Percentiles rank a stretch among this genome's conserved stretches.
Conservation (phyloP, 176 grass and related monocot species). For the Paspalum notatum region DNA sequence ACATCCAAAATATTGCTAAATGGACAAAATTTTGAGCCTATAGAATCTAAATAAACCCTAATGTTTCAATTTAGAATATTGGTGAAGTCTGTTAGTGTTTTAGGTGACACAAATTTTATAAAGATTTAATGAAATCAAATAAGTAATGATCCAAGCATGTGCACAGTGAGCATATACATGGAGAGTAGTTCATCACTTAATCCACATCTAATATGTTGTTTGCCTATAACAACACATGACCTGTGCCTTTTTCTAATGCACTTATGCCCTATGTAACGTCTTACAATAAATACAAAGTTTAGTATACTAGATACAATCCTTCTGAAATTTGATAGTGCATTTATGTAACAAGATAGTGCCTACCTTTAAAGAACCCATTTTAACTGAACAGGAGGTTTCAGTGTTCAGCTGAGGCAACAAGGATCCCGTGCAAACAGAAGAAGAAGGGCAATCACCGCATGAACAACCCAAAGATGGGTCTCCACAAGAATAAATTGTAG, state of each 20-base stretch:
- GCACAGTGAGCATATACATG: neutral
- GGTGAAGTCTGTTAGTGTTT: neutral
- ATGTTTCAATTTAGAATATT: neutral
- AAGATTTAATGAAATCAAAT: slow-evolving; percentile 13
- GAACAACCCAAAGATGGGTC: slow-evolving; percentile 94
- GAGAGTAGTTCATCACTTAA: slow-evolving; percentile 8
- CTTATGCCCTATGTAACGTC: neutral
- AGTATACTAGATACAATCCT: slow-evolving; percentile 2
- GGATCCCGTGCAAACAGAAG: slow-evolving; percentile 69
- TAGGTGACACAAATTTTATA: slow-evolving; percentile 19
- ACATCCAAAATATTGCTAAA: slow-evolving; percentile 12
- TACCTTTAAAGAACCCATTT: slow-evolving; percentile 90
- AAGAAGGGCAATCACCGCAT: slow-evolving; percentile 95
- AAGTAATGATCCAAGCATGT: slow-evolving; percentile 24
- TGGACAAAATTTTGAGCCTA: neutral
- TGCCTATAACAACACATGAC: neutral
- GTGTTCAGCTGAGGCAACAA: slow-evolving; percentile 37
- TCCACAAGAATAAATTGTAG: slow-evolving; percentile 90
- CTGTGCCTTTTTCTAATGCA: slow-evolving; percentile 13
- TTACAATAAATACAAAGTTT: slow-evolving; percentile 8
- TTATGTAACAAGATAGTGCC: slow-evolving; percentile 33
- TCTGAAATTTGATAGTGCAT: slow-evolving; percentile 21
- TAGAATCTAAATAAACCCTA: slow-evolving; percentile 8
- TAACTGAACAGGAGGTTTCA: slow-evolving; percentile 69
- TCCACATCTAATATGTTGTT: slow-evolving; percentile 10